Conservation (phyloP, 768 basidiomycete genomes). For the Piloderma croceum region DNA sequence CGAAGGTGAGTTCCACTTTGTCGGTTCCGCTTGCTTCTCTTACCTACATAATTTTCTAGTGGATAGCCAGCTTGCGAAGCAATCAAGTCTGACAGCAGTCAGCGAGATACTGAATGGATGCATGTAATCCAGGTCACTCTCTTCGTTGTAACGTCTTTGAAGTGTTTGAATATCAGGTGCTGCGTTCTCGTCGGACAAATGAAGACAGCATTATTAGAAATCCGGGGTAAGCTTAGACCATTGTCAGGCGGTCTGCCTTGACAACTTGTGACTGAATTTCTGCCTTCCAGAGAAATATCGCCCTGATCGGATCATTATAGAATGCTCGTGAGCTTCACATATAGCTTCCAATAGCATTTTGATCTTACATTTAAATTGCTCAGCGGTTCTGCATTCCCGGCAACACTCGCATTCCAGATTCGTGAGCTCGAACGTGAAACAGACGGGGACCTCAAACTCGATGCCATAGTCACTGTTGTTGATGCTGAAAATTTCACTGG, state of each 20-base stretch:
- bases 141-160: too few species aligned
- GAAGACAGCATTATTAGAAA: slow-evolving; percentile 85
- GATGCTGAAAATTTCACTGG: slow-evolving; percentile 89
- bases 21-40: slow-evolving; percentile 4
- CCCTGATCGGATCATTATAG: slow-evolving; percentile 91
- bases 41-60: slow-evolving; percentile 53
- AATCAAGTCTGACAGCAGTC: slow-evolving; percentile 79
- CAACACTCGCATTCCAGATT: slow-evolving; percentile 91
- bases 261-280: background rate
- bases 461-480: slow-evolving; percentile 87
- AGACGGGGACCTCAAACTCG: slow-evolving; percentile 67
- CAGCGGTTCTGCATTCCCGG: slow-evolving; percentile 93
- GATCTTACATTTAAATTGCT: background rate
- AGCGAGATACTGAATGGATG: slow-evolving; percentile 96
- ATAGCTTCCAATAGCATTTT: slow-evolving; percentile 1
- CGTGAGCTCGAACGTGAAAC: slow-evolving; percentile 79
- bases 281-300: slow-evolving; percentile 58
- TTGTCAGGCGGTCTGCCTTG: background rate
- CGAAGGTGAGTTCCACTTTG: slow-evolving; percentile 48
- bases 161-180: too few species aligned
- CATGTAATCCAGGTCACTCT: slow-evolving; percentile 54
- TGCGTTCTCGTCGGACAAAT: slow-evolving; percentile 94
- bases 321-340: slow-evolving; percentile 71
- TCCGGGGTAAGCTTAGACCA: slow-evolving; percentile 50
- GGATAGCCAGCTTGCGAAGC: slow-evolving; percentile 84